Evolutionary conservation across 2,329 filamentous ascomycete species (phyloP).

Genomic region (Cercospora sp.): DNA sequence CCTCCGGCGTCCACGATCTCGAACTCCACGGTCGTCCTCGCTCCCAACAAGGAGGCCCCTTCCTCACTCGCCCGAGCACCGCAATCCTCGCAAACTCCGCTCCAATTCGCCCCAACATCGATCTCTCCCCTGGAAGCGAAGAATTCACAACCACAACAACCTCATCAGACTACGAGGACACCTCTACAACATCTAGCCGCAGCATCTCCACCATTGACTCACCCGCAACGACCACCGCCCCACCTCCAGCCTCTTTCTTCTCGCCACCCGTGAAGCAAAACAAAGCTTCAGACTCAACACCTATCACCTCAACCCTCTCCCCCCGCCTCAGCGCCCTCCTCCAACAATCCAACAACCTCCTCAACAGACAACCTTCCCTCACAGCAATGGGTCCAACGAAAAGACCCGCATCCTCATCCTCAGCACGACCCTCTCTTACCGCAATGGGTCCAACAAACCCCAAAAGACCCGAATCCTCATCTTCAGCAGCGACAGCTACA

Average conservation of each 20-base stretch:
- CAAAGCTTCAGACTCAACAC: neutral
- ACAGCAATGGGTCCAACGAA: neutral
- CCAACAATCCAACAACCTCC: neutral
- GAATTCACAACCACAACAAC: neutral
- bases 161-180: neutral
- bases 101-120: neutral
- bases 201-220: neutral
- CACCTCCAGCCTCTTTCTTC: neutral
- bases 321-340: neutral
- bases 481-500: neutral
- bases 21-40: constrained; percentile 18
- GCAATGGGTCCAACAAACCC: neutral
- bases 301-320: neutral
- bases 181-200: constrained; percentile 1
- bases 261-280: neutral
- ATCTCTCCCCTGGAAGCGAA: neutral
- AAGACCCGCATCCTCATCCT: neutral
- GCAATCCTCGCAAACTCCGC: neutral
- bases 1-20: constrained; percentile 12
- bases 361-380: neutral
- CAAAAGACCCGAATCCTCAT: neutral
- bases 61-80: neutral
- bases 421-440: neutral
- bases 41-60: neutral
- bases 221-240: neutral